Conservation (phyloP, 129 eudicot species). For the Tanacetum coccineum region DNA sequence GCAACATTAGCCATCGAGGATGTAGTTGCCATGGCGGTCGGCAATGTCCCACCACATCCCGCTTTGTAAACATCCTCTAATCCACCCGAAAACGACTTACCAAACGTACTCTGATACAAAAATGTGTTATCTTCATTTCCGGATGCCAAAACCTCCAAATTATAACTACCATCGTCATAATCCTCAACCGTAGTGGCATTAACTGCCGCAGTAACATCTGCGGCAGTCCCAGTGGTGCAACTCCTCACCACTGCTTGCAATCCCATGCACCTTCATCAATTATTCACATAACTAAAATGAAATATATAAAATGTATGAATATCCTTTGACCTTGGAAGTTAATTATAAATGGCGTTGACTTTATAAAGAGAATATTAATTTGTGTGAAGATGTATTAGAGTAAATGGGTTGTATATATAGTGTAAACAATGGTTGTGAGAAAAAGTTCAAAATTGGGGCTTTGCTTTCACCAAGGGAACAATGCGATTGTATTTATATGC, state of each 20-base stretch:
- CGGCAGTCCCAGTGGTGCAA: slow-evolving; percentile 27
- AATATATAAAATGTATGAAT: not conserved
- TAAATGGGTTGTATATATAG: not conserved
- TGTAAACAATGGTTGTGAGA: slow-evolving; percentile 10
- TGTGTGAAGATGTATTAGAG: not conserved
- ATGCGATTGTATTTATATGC: slow-evolving; percentile 27
- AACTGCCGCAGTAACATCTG: slow-evolving; percentile 12
- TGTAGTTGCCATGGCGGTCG: too few relatives aligned
- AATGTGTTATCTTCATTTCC: slow-evolving; percentile 13
- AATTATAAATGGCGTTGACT: slow-evolving; percentile 17
- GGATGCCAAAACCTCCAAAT: slow-evolving; percentile 23
- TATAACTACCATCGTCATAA: slow-evolving; percentile 23
- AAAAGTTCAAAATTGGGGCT: slow-evolving; percentile 23
- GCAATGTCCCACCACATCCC: slow-evolving; percentile 13
- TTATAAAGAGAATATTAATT: slow-evolving; percentile 16
- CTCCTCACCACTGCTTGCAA: slow-evolving; percentile 70
- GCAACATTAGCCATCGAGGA: slow-evolving; percentile 2
- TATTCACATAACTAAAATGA: not conserved
- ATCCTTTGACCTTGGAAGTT: too few relatives aligned
- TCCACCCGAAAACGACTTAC: slow-evolving; percentile 26
- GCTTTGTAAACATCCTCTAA: slow-evolving; percentile 47
- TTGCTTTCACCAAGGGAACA: slow-evolving; percentile 37
- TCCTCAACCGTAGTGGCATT: slow-evolving; percentile 15
- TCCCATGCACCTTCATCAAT: slow-evolving; percentile 68
- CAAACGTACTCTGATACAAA: slow-evolving; percentile 12